Percentiles rank a stretch among this genome's conserved stretches.
Conservation (phyloP, 2,329 filamentous ascomycete species). For the Aspergillus amoenus region DNA sequence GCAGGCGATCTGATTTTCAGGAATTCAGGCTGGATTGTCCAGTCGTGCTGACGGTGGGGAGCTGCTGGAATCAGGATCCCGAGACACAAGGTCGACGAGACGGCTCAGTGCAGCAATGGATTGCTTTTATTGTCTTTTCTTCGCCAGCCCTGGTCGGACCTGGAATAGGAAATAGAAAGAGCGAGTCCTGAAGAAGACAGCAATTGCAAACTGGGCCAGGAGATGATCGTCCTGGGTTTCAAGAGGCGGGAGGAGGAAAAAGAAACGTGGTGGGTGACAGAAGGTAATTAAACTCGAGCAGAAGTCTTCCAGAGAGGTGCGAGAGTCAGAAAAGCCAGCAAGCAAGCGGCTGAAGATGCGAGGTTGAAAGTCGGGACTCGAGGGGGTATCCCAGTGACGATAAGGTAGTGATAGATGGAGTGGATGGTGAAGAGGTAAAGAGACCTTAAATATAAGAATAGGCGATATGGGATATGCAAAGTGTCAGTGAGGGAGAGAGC, state of each 20-base stretch:
- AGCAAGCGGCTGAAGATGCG: background rate
- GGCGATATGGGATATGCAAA: background rate
- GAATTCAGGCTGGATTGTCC: background rate
- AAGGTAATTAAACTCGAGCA: constrained; percentile 9
- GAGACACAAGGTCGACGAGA: constrained; percentile 1
- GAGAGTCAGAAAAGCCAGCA: background rate
- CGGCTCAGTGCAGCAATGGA: constrained; percentile 1
- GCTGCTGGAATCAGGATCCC: background rate
- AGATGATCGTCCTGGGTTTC: background rate
- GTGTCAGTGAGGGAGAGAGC: too few relatives aligned
- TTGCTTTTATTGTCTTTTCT: constrained; percentile 10
- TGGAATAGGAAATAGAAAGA: constrained; percentile 6
- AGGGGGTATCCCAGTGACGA: too few relatives aligned
- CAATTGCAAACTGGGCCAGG: constrained; percentile 2
- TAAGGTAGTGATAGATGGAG: background rate
- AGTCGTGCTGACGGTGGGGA: background rate
- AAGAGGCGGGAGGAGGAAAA: background rate
- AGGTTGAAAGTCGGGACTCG: background rate
- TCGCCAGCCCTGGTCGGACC: constrained; percentile 1
- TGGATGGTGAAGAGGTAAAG: background rate
- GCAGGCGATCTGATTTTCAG: constrained; percentile 11
- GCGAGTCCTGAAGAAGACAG: background rate
- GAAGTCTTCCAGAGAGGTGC: constrained; percentile 24
- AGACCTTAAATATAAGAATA: background rate
- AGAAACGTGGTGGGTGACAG: background rate